Evolutionary conservation across 2,329 filamentous ascomycete species (phyloP).

Genomic region (Fusarium duplospermum): DNA sequence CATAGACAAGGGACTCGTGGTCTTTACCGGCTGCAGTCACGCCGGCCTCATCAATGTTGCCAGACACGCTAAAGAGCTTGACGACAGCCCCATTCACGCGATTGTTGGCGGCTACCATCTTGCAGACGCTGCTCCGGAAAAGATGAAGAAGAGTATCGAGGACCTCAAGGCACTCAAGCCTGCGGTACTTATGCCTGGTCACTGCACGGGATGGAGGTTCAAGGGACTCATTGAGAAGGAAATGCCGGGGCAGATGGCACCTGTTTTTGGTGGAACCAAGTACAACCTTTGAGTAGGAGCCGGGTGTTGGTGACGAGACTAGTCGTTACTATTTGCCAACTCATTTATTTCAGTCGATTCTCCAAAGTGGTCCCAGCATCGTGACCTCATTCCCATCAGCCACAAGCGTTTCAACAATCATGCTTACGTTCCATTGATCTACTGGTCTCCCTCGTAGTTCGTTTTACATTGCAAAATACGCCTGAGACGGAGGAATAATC

Average conservation of each 20-base stretch:
- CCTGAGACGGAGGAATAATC: background rate
- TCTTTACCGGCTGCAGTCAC: conserved; percentile 68
- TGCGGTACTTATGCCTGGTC: conserved; percentile 63
- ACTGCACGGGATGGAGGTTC: conserved; percentile 67
- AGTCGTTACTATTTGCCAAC: background rate
- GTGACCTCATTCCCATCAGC: background rate
- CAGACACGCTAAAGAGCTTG: conserved; percentile 57
- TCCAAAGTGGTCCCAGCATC: background rate
- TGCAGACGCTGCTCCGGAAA: conserved; percentile 34
- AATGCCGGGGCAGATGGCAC: conserved; percentile 62
- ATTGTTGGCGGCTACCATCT: background rate
- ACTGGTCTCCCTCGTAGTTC: background rate
- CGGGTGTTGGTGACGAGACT: background rate
- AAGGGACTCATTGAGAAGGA: conserved; percentile 54
- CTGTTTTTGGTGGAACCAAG: conserved; percentile 61
- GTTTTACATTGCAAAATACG: background rate
- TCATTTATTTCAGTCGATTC: background rate
- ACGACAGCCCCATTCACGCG: conserved; percentile 39
- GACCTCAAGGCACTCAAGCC: conserved; percentile 61
- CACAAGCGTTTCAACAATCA: background rate
- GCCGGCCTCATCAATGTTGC: conserved; percentile 65
- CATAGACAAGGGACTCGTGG: conserved; percentile 55
- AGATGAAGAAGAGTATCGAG: conserved; percentile 57
- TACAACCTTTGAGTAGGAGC: conserved; percentile 24
- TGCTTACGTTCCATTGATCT: background rate